phyloP scores from a whole-genome alignment of 257 asterid species.

The Buddleja alternifolia region DNA sequence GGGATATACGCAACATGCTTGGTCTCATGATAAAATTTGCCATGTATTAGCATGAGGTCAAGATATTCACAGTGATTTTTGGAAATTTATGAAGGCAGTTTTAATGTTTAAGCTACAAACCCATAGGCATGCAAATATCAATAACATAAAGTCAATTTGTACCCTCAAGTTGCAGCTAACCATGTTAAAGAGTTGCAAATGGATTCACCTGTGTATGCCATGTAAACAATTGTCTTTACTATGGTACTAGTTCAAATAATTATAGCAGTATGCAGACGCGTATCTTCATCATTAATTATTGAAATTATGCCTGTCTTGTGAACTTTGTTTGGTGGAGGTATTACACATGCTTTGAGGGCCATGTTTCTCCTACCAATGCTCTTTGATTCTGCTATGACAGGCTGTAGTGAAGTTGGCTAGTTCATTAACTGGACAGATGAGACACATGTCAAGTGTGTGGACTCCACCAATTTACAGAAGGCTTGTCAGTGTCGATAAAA shows the following conservation, averaged over 20 bases:
- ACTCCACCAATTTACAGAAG: slow-evolving; percentile 79
- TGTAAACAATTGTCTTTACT: not conserved
- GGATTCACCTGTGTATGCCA: slow-evolving; percentile 12
- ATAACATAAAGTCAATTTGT: not conserved
- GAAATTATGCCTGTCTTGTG: not conserved
- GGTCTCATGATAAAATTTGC: not conserved
- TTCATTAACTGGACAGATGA: slow-evolving; percentile 57
- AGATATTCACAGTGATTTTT: not conserved
- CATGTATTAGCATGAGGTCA: not conserved
- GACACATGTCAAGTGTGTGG: slow-evolving; percentile 63
- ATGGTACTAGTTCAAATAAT: slow-evolving; percentile 6
- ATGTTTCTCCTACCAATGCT: slow-evolving; percentile 24
- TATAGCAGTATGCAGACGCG: not conserved
- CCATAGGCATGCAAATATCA: slow-evolving; percentile 10
- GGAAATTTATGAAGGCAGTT: not conserved
- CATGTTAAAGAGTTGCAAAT: not conserved
- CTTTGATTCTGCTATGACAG: slow-evolving; percentile 38
- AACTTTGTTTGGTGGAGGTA: slow-evolving; percentile 8
- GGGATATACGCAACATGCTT: too few relatives aligned
- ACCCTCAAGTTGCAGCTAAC: not conserved
- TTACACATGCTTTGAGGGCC: slow-evolving; percentile 9
- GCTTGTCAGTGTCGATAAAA: slow-evolving; percentile 72
- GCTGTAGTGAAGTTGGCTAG: slow-evolving; percentile 72
- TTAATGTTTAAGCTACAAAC: slow-evolving; percentile 1
- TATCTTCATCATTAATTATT: not conserved